Percentiles rank a stretch among this genome's conserved stretches.
Evolutionary conservation across 2,329 filamentous ascomycete genomes (phyloP).

Genomic region (Fusarium annulatum): DNA sequence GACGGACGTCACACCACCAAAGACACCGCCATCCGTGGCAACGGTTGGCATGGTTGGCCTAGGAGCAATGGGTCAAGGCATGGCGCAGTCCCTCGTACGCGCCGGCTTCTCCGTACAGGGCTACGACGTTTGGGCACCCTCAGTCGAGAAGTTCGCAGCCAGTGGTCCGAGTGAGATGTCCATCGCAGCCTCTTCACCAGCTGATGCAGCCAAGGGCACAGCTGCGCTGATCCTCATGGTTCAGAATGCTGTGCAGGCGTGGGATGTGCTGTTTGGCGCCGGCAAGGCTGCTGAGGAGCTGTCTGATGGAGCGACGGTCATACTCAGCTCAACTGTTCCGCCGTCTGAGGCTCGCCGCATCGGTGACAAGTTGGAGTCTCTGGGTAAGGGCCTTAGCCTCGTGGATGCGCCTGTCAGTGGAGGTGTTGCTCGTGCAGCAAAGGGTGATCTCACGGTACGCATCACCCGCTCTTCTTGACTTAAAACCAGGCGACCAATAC

Average conservation of each 20-base stretch:
- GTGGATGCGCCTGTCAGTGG: background rate
- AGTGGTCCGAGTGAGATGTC: background rate
- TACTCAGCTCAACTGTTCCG: background rate
- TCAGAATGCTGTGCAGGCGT: background rate
- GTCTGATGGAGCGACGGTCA: background rate
- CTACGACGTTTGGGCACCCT: background rate
- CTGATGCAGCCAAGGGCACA: background rate
- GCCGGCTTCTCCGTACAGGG: background rate
- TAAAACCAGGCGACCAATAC: fast-evolving
- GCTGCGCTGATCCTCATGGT: background rate
- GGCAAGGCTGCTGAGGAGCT: background rate
- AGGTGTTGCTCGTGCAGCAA: background rate
- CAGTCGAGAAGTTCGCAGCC: background rate
- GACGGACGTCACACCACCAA: background rate
- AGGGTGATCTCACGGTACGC: background rate
- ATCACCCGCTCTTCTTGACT: fast-evolving
- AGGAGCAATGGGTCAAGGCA: background rate
- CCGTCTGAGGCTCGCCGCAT: fast-evolving
- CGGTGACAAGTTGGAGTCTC: background rate
- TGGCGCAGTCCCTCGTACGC: background rate
- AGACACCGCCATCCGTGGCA: fast-evolving
- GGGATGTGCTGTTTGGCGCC: background rate
- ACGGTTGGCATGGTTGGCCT: background rate
- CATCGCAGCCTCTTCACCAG: background rate
- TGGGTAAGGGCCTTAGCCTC: background rate